Evolutionary conservation across 2,329 filamentous ascomycete genomes (phyloP).

Genomic region (Didymella pinodella): DNA sequence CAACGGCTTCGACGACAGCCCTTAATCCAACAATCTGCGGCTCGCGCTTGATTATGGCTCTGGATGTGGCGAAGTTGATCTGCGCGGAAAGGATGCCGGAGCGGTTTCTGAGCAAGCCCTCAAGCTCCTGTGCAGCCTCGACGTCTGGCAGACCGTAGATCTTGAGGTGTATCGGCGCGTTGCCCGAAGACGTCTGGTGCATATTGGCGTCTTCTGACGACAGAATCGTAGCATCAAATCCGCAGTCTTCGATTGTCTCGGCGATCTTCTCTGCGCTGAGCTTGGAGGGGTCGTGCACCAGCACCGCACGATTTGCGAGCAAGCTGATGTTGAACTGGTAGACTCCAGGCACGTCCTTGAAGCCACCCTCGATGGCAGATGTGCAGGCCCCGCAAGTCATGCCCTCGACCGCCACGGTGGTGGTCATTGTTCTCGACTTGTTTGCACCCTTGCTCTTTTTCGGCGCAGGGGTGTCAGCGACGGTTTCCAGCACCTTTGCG

Average conservation of each 20-base stretch:
- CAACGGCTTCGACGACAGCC: constrained; percentile 80
- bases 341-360: constrained; percentile 78
- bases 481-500: constrained; percentile 78
- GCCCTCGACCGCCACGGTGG: constrained; percentile 88
- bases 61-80: constrained; percentile 75
- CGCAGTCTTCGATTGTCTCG: constrained; percentile 85
- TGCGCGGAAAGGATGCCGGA: constrained; percentile 77
- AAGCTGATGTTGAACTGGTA: constrained; percentile 94
- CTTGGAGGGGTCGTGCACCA: constrained; percentile 79
- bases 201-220: constrained; percentile 72
- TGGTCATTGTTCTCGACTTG: constrained; percentile 66
- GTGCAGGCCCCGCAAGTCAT: constrained; percentile 99
- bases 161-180: constrained; percentile 77
- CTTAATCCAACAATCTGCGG: constrained; percentile 78
- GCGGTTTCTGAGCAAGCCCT: constrained; percentile 69
- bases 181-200: constrained; percentile 61
- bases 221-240: constrained; percentile 85
- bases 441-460: constrained; percentile 49
- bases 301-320: constrained; percentile 87
- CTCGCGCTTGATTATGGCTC: constrained; percentile 76
- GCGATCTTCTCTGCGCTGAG: constrained; percentile 77
- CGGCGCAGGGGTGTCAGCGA: constrained; percentile 52
- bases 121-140: constrained; percentile 74
- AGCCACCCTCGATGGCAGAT: constrained; percentile 84
- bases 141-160: constrained; percentile 81